Evolutionary conservation across 495 filamentous ascomycete genomes (phyloP), one percentile per base, ranked within the genome.

Genomic region (Stereocaulon alpinum): DNA sequence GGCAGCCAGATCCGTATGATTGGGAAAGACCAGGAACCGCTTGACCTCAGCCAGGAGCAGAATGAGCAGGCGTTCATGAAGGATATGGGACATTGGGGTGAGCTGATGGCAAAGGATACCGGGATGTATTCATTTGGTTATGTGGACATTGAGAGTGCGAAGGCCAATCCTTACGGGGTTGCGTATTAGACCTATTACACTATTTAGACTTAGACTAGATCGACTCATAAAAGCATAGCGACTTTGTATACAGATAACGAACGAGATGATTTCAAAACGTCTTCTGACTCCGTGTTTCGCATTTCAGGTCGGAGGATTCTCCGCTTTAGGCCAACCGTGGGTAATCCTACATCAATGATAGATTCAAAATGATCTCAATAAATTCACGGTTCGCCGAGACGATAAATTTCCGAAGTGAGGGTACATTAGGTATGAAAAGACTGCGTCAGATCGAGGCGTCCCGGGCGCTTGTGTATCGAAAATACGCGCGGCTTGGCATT

Each of bases 1-100:
- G 76, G 77, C 5, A 72, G 69, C 4, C 79, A 81, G 63, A 77
- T 83, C 53, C 60, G 72, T 40, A 78, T 80, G 69, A 66, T 81
- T n/a, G 77, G 78, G 11, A 74, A 74, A 45, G 74, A 78, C 55
- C 67, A 76, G 60, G 73, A 80, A 63, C 80, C 80, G 24, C 69
- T 79, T 53, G 80, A 83, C 60, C 52, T 76, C 18, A 79, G 73
- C 53, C 58, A 70, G 49, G 63, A 74, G 61, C 68, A 71, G 68
- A 72, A 75, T 27, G 70, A 71, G 22, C 56, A 77, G 56, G 63
- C 64, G 1, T 75, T 76, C 42, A 61, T 67, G 52, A 70, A 73
- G 64, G 74, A 73, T 61, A 69, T 76, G 72, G 72, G 63, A 1
- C 45, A 53, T 32, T 76, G 70, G 70, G 58, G 30, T 45, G 61